Evolutionary conservation across 2,329 filamentous ascomycete species (phyloP).

Genomic region (Camptophora hylomeconis): DNA sequence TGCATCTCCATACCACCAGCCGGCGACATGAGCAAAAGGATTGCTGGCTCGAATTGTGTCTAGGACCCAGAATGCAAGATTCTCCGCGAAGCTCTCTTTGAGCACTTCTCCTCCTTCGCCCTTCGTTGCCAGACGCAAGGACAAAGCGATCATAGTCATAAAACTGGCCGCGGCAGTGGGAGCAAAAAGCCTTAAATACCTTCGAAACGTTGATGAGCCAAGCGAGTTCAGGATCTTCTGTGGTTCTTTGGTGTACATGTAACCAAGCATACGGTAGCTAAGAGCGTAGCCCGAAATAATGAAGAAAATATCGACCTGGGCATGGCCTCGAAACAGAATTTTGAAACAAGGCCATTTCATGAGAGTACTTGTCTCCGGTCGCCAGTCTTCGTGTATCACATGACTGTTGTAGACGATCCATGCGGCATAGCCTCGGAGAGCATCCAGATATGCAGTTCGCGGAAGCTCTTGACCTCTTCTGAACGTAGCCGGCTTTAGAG

Average conservation of each 20-base stretch:
- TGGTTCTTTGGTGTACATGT: slow-evolving; percentile 24
- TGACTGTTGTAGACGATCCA: slow-evolving; percentile 18
- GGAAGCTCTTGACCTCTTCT: too few relatives aligned
- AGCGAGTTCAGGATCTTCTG: slow-evolving; percentile 25
- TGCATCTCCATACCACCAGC: slow-evolving; percentile 3
- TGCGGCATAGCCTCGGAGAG: slow-evolving; percentile 19
- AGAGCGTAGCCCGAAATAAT: slow-evolving; percentile 36
- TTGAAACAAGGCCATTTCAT: slow-evolving; percentile 4
- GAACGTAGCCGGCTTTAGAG: too few relatives aligned
- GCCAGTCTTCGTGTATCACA: too few relatives aligned
- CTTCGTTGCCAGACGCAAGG: too few relatives aligned
- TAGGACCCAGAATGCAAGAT: not conserved
- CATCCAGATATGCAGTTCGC: slow-evolving; percentile 15
- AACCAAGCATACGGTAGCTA: slow-evolving; percentile 28
- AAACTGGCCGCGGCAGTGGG: slow-evolving; percentile 1
- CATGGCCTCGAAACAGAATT: slow-evolving; percentile 10
- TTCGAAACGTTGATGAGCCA: slow-evolving; percentile 10
- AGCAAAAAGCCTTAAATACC: slow-evolving; percentile 2
- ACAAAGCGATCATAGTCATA: not conserved
- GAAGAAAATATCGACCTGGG: slow-evolving; percentile 33
- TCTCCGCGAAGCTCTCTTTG: too few relatives aligned
- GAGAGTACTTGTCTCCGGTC: too few relatives aligned
- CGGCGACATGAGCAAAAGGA: too few relatives aligned
- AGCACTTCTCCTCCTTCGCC: too few relatives aligned
- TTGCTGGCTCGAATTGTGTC: slow-evolving; percentile 1